Evolutionary conservation across 768 basidiomycete genomes (phyloP), one percentile per base, ranked within the genome.

Genomic region (Mycena metata): DNA sequence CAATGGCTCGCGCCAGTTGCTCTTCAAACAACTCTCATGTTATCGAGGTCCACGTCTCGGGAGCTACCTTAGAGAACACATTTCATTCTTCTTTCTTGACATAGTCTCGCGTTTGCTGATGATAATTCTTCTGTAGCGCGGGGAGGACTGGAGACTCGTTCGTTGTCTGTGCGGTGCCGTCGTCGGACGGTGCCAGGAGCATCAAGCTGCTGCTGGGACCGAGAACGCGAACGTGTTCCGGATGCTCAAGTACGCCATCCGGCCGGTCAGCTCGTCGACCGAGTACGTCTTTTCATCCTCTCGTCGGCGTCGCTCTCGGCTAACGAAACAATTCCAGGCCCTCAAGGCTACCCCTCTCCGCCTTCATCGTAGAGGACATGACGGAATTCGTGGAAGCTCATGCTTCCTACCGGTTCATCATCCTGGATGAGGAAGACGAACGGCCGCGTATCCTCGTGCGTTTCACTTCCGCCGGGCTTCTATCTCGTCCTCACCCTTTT

Each of bases 11-110:
- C 63, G 70, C 75, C 70, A 67, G 78, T 81, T 81, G 76, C 89
- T 88, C 86, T 83, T 82, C 84, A 88, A 95, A 96, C 95, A 96
- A 96, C 95, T 91, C 92, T 88, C 90, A 81, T 85, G 84, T 83
- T 84, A 84, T 74, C 75, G 81, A 94, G 92, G 85, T 81, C 73
- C 76, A 88, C 85, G 85, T 87, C 84, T 77, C 85, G 89, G 87
- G 92, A 89, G 96, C 96, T 98, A 98, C 96, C 84, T 83, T 87
- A 85, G 90, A 88, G 91, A 81, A 82, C 80, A 98, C 91, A 98
- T 84, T 68, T 12, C 23, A 30, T 64, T 42, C 11, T 59, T 72
- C 61, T 42, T 57, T 70, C 39, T 15, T 39, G 7, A 36, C 36
- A 36, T 36, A 42, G 8, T 50, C 36, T 72, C 68, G 52, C 42